Evolutionary conservation across 164 flowering plant genomes (phyloP).

Genomic region (Dillenia turbinata): DNA sequence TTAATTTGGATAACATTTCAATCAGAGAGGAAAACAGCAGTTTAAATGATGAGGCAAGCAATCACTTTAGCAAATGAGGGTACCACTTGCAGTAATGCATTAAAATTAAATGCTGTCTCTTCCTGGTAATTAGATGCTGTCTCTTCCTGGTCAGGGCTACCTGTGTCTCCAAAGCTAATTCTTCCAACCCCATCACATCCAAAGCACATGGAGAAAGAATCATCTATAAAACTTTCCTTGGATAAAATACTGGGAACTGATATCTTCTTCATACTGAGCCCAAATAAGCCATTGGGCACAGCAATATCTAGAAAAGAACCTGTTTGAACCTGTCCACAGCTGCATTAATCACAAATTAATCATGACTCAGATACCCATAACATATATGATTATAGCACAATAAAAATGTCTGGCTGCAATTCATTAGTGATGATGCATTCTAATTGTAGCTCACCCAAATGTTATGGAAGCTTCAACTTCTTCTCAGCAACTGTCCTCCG

Average conservation of each 20-base stretch:
- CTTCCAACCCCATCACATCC: constrained; percentile 66
- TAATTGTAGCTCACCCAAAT: constrained; percentile 43
- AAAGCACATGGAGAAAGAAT: constrained; percentile 80
- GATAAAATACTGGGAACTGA: constrained; percentile 66
- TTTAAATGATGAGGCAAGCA: background rate
- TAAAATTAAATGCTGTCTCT: constrained; percentile 57
- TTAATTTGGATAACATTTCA: too few relatives aligned
- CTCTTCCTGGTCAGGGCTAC: constrained; percentile 59
- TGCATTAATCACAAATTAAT: constrained; percentile 17
- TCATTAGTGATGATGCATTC: too few relatives aligned
- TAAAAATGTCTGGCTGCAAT: too few relatives aligned
- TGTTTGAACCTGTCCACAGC: constrained; percentile 68
- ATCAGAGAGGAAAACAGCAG: too few relatives aligned
- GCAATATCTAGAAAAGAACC: constrained; percentile 65
- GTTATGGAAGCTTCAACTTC: constrained; percentile 35
- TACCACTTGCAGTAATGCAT: constrained; percentile 52
- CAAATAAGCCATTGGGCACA: constrained; percentile 72
- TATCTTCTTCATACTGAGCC: constrained; percentile 58
- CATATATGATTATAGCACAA: too few relatives aligned
- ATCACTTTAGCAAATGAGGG: constrained; percentile 17
- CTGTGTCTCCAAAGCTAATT: constrained; percentile 69
- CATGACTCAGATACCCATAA: background rate
- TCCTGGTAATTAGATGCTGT: constrained; percentile 62
- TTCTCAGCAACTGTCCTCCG: constrained; percentile 28
- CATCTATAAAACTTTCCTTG: constrained; percentile 41